Conservation (phyloP, 2,329 filamentous ascomycete genomes). For the Fusarium sterilihyphosum region DNA sequence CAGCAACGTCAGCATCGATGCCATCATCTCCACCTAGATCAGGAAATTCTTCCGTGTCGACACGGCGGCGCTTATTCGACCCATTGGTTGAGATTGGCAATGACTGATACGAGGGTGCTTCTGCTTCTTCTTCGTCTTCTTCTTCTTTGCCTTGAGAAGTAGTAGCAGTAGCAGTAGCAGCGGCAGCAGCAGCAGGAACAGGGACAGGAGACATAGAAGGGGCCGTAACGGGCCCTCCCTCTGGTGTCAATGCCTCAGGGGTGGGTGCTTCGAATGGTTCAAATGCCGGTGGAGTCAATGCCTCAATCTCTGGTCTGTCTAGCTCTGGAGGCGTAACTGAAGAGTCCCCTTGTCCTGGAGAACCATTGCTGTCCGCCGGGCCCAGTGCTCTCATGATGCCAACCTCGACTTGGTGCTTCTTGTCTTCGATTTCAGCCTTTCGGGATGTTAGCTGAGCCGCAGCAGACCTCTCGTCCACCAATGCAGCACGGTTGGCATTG, state of each 20-base stretch:
- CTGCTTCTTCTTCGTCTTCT: constrained; percentile 56
- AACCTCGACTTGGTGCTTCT: constrained; percentile 89
- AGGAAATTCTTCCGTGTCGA: constrained; percentile 63
- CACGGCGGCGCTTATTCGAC: constrained; percentile 65
- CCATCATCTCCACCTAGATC: constrained; percentile 64
- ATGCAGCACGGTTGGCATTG: constrained; percentile 73
- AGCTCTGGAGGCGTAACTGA: constrained; percentile 65
- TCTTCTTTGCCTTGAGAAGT: constrained; percentile 50
- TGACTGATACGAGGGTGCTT: constrained; percentile 59
- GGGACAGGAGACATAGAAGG: constrained; percentile 28
- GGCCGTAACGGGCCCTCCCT: constrained; percentile 39
- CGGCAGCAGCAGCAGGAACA: background rate
- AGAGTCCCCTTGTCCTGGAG: constrained; percentile 58
- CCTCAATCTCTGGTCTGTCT: constrained; percentile 83
- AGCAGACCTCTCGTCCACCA: constrained; percentile 75
- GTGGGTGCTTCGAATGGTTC: constrained; percentile 37
- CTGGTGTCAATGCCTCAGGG: constrained; percentile 28
- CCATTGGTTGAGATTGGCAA: constrained; percentile 62
- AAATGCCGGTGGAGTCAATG: constrained; percentile 77
- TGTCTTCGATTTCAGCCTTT: constrained; percentile 77
- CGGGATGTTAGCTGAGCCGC: constrained; percentile 72
- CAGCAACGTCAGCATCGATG: constrained; percentile 66
- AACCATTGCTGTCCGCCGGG: constrained; percentile 62
- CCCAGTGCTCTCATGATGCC: constrained; percentile 87
- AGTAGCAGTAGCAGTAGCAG: background rate